Evolutionary conservation across 805 yeast species (phyloP).

Genomic region (Lachancea waltii): DNA sequence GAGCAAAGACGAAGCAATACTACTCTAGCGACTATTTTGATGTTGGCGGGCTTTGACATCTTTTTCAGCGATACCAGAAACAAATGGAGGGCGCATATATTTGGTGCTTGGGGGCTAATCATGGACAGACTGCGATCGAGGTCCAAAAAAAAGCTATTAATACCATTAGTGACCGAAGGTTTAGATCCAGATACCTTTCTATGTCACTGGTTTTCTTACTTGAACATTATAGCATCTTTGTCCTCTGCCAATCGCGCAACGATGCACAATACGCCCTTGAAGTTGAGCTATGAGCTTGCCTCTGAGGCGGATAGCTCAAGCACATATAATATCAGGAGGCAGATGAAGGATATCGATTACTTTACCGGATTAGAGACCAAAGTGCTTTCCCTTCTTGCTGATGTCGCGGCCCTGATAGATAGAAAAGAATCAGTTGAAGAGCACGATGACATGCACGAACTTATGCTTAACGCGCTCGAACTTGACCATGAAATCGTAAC

Average conservation of each 20-base stretch:
- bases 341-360: conserved; percentile 45
- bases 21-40: conserved; percentile 37
- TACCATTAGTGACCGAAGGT: background rate
- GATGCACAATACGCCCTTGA: background rate
- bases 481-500: conserved; percentile 31
- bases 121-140: conserved; percentile 11
- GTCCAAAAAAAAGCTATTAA: conserved; percentile 12
- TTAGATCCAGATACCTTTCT: conserved; percentile 39
- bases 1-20: conserved; percentile 12
- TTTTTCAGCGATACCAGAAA: conserved; percentile 38
- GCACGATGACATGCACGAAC: conserved; percentile 14
- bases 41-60: conserved; percentile 54
- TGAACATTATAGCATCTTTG: conserved; percentile 58
- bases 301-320: background rate
- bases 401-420: conserved; percentile 35
- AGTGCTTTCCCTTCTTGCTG: conserved; percentile 52
- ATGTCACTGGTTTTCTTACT: conserved; percentile 61
- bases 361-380: conserved; percentile 61
- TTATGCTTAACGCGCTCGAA: conserved; percentile 34
- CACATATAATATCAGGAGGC: background rate
- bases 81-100: conserved; percentile 56
- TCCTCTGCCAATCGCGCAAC: conserved; percentile 40
- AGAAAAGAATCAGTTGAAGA: conserved; percentile 26
- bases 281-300: conserved; percentile 6
- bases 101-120: conserved; percentile 8